Evolutionary conservation across 2,329 filamentous ascomycete genomes (phyloP).

Genomic region (Trichoderma asperellum): DNA sequence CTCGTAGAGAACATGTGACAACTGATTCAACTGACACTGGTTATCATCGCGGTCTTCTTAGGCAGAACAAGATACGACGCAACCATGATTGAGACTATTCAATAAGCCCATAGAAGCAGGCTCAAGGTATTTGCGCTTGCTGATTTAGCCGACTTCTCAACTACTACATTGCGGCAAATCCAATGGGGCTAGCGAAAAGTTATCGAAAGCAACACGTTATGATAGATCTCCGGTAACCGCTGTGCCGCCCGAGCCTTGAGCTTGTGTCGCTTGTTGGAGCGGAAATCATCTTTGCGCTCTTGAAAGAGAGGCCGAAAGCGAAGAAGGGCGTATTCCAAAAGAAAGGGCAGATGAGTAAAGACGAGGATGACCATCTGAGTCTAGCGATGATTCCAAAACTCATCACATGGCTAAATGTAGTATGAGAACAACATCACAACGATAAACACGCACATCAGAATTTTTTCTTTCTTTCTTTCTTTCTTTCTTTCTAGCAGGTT

Average conservation of each 20-base stretch:
- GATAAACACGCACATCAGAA: neutral
- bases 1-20: too few relatives aligned
- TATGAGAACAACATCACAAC: neutral
- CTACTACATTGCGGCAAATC: neutral
- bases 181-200: neutral
- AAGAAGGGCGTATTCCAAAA: neutral
- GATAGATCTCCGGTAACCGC: neutral
- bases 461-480: too few relatives aligned
- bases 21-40: neutral
- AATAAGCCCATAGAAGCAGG: neutral
- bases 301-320: neutral
- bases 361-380: neutral
- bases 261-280: neutral
- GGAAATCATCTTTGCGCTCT: neutral
- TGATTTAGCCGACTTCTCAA: neutral
- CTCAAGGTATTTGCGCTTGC: too few relatives aligned
- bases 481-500: too few relatives aligned
- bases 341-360: neutral
- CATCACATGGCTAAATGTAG: neutral
- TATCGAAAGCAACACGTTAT: neutral
- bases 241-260: neutral
- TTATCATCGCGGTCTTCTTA: neutral
- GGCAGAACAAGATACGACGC: neutral
- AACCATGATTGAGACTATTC: neutral
- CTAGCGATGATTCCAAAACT: neutral